Base-by-base conservation (phyloP, 768 basidiomycete genomes). In the Psilocybe azurescens region DNA sequence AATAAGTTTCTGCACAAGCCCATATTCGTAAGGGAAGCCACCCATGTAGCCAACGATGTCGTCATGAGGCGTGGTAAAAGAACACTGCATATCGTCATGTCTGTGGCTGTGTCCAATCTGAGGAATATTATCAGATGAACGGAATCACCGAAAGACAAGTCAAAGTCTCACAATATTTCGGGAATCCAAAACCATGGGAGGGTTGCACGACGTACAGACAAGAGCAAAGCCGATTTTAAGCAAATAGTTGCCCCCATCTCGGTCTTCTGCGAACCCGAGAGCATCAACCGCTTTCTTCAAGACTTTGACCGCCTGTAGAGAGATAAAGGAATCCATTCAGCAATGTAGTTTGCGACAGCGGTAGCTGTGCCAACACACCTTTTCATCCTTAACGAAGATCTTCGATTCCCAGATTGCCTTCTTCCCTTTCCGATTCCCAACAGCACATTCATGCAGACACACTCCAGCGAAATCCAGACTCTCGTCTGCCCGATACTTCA, bases 71-170 rank as follows among this genome's bases (percentile, higher is more conserved):
- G 53, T 11, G 53, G 54, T 11, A 52, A 66, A 11, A 70, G 33
- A 0, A 78, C 60, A 33, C 2, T 73, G 65, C 53, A 89, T 85
- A 7, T 73, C 67, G 0, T 85, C 79, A 64, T 91, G 89, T n/a
- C 89, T 82, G 62, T 87, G 85, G 46, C 81, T 81, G 69, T 91
- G 89, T 0, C 85, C 84, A 36, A 83, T 73, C 89, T 90, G 68
- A n/a, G n/a, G 28, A 44, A 41, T 11, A 8, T 41, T 49, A 50
- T 10, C 2, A 62, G 38, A 41, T 56, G 4, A 39, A 10, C 18
- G 9, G 2, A 14, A 14, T 13, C 13, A 32, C 10, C 18, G 16
- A 11, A 28, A 20, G 18, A 24, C 2, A 20, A 44, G 16, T 30
- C n/a, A 20, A 20, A 28, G 68, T 2, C 83, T 56, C 66, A 87